Percentiles rank a stretch among this genome's conserved stretches.
Conservation (phyloP, 805 yeast genomes). For the Limtongia smithiae region DNA sequence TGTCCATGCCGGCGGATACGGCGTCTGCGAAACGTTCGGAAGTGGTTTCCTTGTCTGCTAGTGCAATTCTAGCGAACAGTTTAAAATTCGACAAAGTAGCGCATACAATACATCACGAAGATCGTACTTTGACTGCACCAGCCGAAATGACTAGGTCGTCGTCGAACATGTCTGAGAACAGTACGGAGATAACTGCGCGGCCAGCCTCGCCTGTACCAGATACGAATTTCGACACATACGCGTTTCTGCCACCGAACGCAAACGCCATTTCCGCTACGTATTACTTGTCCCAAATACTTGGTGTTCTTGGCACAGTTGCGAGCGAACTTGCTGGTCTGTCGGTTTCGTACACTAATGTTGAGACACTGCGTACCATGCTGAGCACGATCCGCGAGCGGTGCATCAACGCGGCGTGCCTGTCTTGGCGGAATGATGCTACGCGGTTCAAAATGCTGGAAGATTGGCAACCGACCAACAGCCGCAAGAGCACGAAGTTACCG, state of each 20-base stretch:
- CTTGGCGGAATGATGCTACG: conserved; percentile 52
- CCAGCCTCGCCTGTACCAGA: conserved; percentile 5
- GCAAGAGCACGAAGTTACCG: conserved; percentile 42
- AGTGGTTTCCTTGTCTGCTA: conserved; percentile 20
- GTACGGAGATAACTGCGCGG: conserved; percentile 21
- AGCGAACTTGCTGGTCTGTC: conserved; percentile 46
- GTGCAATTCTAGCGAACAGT: conserved; percentile 25
- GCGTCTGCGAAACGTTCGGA: conserved; percentile 7
- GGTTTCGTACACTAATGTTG: conserved; percentile 42
- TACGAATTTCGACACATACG: conserved; percentile 33
- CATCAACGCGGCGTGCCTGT: conserved; percentile 47
- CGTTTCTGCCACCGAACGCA: conserved; percentile 61
- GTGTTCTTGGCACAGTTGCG: conserved; percentile 43
- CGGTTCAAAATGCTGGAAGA: conserved; percentile 41
- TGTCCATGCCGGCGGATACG: neutral
- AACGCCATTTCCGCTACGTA: conserved; percentile 59
- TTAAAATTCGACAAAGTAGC: conserved; percentile 16
- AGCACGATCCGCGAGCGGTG: conserved; percentile 44
- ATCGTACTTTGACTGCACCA: too few relatives aligned
- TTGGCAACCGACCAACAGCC: conserved; percentile 33
- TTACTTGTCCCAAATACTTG: conserved; percentile 48
- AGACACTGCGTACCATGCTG: conserved; percentile 40
- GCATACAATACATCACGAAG: conserved; percentile 3
- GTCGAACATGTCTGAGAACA: too few relatives aligned
- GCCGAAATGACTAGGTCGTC: too few relatives aligned